phyloP scores from a whole-genome alignment of 306 rosid genomes.

The Ormosia semicastrata region DNA sequence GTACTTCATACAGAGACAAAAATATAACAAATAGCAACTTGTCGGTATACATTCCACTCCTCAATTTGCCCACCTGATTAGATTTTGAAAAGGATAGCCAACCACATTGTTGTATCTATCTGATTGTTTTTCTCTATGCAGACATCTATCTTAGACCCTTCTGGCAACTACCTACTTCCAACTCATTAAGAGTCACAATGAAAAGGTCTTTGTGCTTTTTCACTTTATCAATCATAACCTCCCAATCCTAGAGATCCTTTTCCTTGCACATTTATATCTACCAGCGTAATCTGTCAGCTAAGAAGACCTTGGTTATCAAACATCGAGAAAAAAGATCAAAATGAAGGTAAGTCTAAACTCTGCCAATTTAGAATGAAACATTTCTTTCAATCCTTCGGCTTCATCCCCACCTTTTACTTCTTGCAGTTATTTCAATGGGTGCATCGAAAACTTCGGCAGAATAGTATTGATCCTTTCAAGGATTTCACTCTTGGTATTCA shows the following conservation, averaged over 20 bases:
- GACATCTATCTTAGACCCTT: slow-evolving; percentile 53
- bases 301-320: slow-evolving; percentile 33
- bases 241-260: slow-evolving; percentile 25
- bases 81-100: slow-evolving; percentile 82
- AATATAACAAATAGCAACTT: slow-evolving; percentile 34
- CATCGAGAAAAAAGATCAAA: slow-evolving; percentile 47
- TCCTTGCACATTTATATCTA: slow-evolving; percentile 38
- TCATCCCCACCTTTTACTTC: slow-evolving; percentile 35
- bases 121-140: slow-evolving; percentile 68
- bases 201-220: slow-evolving; percentile 32
- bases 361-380: slow-evolving; percentile 13
- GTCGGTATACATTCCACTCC: slow-evolving; percentile 40
- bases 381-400: slow-evolving; percentile 32
- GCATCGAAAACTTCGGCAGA: slow-evolving; percentile 73
- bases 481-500: slow-evolving; percentile 65
- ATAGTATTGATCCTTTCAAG: slow-evolving; percentile 63
- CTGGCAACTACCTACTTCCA: slow-evolving; percentile 56
- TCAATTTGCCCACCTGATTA: slow-evolving; percentile 57
- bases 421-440: slow-evolving; percentile 90
- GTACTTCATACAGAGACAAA: slow-evolving; percentile 29
- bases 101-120: slow-evolving; percentile 81
- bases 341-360: slow-evolving; percentile 76
- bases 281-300: slow-evolving; percentile 36
- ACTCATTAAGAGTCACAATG: slow-evolving; percentile 38
- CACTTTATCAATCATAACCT: slow-evolving; percentile 35